Percentiles rank a stretch among this genome's conserved stretches.
Evolutionary conservation across 2,329 filamentous ascomycete species (phyloP).

Genomic region (Neofusicoccum ribis): DNA sequence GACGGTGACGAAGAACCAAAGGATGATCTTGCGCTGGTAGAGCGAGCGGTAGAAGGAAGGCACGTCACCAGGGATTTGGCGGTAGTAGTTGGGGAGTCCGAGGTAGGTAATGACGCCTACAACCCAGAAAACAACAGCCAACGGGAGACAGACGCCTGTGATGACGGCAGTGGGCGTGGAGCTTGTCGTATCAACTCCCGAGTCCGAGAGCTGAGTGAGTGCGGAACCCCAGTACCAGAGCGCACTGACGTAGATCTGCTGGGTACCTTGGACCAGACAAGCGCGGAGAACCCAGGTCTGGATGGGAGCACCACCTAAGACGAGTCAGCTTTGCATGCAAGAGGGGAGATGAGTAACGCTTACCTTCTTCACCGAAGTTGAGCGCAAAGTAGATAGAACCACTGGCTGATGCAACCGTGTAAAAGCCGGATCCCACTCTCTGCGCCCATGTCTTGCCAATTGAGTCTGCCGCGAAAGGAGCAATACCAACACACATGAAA

Average conservation of each 20-base stretch:
- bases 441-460: conserved; percentile 44
- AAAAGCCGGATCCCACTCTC: conserved; percentile 58
- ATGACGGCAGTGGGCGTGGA: conserved; percentile 53
- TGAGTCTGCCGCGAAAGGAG: conserved; percentile 26
- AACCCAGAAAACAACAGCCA: conserved; percentile 58
- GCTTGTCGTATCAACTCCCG: conserved; percentile 44
- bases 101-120: conserved; percentile 58
- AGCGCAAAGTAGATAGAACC: conserved; percentile 67
- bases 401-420: conserved; percentile 62
- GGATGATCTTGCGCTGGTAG: conserved; percentile 62
- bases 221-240: conserved; percentile 68
- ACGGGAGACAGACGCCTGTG: conserved; percentile 37
- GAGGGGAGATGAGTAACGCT: neutral
- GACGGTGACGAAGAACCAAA: conserved; percentile 67
- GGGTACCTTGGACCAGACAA: conserved; percentile 65
- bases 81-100: conserved; percentile 68
- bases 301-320: conserved; percentile 53
- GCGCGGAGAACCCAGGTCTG: conserved; percentile 68
- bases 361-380: conserved; percentile 65
- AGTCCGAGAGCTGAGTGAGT: conserved; percentile 48
- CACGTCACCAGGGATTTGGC: conserved; percentile 62
- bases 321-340: neutral
- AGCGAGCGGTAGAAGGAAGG: conserved; percentile 66
- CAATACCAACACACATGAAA: conserved; percentile 55
- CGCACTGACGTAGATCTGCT: conserved; percentile 64